These are phyloP conservation scores for Neostapfia colusana DNA, from an alignment of 176 grass and related monocot species.

Conservation along the genomic window DNA sequence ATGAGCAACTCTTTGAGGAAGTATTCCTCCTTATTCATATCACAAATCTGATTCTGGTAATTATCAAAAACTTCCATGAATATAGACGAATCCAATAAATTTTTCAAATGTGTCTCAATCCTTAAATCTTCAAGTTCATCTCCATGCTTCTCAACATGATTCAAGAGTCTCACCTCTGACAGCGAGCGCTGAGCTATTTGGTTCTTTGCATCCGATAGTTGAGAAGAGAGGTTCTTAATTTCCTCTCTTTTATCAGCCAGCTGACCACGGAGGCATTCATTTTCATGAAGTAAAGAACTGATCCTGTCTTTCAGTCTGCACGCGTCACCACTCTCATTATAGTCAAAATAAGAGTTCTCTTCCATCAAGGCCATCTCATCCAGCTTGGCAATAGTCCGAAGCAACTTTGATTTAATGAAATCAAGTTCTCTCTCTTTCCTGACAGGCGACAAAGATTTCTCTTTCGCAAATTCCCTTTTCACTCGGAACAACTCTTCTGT, in stretches of 20 bases:
- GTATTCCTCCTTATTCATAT: slow-evolving; percentile 45
- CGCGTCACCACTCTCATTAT: slow-evolving; percentile 32
- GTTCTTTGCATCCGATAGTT: slow-evolving; percentile 34
- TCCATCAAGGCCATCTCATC: slow-evolving; percentile 52
- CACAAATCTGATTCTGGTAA: slow-evolving; percentile 45
- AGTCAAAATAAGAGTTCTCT: slow-evolving; percentile 31
- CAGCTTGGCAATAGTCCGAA: slow-evolving; percentile 58
- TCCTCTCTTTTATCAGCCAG: slow-evolving; percentile 51
- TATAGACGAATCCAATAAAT: slow-evolving; percentile 38
- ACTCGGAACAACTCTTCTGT: slow-evolving; percentile 87
- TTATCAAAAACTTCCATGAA: slow-evolving; percentile 48
- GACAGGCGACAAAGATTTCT: slow-evolving; percentile 45
- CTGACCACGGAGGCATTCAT: slow-evolving; percentile 48
- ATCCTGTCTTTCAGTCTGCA: slow-evolving; percentile 58
- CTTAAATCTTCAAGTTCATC: slow-evolving; percentile 53
- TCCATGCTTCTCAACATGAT: slow-evolving; percentile 44
- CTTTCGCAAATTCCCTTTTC: slow-evolving; percentile 70
- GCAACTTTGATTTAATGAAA: slow-evolving; percentile 44
- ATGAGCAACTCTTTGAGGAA: slow-evolving; percentile 45
- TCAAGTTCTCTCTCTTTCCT: slow-evolving; percentile 80
- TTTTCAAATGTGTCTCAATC: slow-evolving; percentile 49
- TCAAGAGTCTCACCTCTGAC: slow-evolving; percentile 34
- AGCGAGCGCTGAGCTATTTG: slow-evolving; percentile 24
- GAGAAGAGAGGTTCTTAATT: slow-evolving; percentile 34
- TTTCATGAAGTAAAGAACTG: slow-evolving; percentile 49